phyloP scores from a whole-genome alignment of 768 basidiomycete species.

The Serendipita sp. region DNA sequence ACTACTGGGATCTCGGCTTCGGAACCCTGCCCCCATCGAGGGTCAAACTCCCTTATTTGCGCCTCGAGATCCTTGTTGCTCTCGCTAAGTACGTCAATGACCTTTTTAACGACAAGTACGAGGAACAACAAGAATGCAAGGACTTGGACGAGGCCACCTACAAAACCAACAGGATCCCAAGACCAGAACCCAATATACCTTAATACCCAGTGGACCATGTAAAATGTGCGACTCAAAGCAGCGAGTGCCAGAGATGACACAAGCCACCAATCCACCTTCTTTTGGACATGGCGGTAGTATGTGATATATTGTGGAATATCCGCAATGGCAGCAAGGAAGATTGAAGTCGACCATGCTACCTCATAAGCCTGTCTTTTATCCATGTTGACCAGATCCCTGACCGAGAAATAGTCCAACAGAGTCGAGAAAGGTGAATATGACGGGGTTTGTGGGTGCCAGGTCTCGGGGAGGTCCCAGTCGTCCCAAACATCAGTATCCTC shows the following conservation, averaged over 20 bases:
- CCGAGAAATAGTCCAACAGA: neutral
- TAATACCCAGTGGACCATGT: neutral
- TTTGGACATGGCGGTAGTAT: neutral
- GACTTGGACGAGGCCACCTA: neutral
- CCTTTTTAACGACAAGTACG: neutral
- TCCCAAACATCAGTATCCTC: no score
- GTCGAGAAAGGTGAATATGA: neutral
- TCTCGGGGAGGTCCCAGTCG: neutral
- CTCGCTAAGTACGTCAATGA: neutral
- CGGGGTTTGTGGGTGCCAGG: no score
- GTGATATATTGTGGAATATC: constrained; percentile 1
- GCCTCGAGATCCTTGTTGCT: neutral
- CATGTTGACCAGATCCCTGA: neutral
- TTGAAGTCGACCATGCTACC: neutral
- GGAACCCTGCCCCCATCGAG: neutral
- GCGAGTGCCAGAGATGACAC: neutral
- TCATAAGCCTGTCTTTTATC: neutral
- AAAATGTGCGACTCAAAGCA: neutral
- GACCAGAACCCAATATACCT: neutral
- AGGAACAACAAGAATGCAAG: constrained; percentile 1
- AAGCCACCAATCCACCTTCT: neutral
- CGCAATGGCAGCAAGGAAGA: neutral
- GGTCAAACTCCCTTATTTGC: neutral
- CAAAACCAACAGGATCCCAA: neutral
- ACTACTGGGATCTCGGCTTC: neutral